These are phyloP conservation scores for Chalciporus chontae DNA, from an alignment of 768 basidiomycete species.

Conservation along the genomic window DNA sequence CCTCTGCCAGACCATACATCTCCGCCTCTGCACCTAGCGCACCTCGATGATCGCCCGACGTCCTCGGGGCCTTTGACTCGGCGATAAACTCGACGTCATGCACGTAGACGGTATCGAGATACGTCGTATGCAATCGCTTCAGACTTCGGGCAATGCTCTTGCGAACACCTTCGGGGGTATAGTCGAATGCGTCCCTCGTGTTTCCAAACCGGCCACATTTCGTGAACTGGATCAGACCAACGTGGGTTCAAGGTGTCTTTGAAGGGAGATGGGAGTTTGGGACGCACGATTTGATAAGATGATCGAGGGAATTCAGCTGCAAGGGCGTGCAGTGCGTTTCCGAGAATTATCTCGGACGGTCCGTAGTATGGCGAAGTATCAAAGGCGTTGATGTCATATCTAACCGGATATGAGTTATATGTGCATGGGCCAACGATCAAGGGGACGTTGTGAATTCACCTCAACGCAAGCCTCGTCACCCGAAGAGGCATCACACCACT, in stretches of 20 bases:
- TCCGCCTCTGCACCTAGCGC: conserved; percentile 53
- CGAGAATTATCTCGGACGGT: conserved; percentile 72
- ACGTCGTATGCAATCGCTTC: conserved; percentile 64
- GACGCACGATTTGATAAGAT: conserved; percentile 66
- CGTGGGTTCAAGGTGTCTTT: background rate
- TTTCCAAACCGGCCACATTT: conserved; percentile 80
- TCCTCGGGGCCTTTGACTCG: conserved; percentile 44
- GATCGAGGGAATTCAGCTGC: conserved; percentile 69
- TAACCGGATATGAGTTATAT: conserved; percentile 22
- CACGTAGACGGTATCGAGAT: conserved; percentile 77
- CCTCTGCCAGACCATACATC: conserved; percentile 62
- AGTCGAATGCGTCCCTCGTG: conserved; percentile 59
- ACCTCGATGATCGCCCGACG: conserved; percentile 50
- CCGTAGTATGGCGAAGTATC: conserved; percentile 85
- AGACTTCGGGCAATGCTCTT: conserved; percentile 65
- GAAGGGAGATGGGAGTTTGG: too few relatives aligned
- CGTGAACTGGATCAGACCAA: conserved; percentile 55
- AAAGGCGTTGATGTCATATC: conserved; percentile 78
- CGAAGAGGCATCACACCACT: conserved; percentile 55
- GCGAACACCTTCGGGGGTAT: conserved; percentile 62
- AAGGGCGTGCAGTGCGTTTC: conserved; percentile 58
- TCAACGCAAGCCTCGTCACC: conserved; percentile 68
- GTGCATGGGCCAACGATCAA: background rate
- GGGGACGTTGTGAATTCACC: conserved; percentile 40
- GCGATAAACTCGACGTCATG: conserved; percentile 84